Conservation (phyloP, 371 early-diverging fungal species). For the Saksenaea vasiformis region DNA sequence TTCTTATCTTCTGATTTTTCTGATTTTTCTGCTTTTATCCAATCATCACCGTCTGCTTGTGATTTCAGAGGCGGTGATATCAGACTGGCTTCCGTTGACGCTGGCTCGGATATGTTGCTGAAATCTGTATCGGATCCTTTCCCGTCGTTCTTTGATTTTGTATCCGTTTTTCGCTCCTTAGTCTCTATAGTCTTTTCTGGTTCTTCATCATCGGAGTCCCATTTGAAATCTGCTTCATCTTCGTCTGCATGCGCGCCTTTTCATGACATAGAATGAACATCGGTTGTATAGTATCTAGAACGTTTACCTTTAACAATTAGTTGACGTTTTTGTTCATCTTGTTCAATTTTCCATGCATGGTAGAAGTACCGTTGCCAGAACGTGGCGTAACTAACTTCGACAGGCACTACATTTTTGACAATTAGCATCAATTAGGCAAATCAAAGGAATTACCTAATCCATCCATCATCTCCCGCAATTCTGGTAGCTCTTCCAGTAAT, state of each 20-base stretch:
- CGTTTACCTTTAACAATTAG: conserved; percentile 40
- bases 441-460: conserved; percentile 25
- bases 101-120: conserved; percentile 25
- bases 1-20: background rate
- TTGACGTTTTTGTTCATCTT: conserved; percentile 49
- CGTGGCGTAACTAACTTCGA: conserved; percentile 42
- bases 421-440: background rate
- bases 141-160: background rate
- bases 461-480: conserved; percentile 48
- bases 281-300: background rate
- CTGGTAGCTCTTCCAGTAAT: conserved; percentile 35
- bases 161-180: background rate
- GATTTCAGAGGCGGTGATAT: conserved; percentile 25
- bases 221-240: conserved; percentile 47
- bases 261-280: background rate
- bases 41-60: conserved; percentile 23
- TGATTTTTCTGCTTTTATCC: conserved; percentile 17
- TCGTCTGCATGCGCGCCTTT: conserved; percentile 22
- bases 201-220: conserved; percentile 57
- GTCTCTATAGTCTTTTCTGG: background rate
- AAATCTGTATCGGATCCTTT: conserved; percentile 22
- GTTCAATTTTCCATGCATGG: conserved; percentile 45
- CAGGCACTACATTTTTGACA: conserved; percentile 33
- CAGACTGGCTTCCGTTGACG: conserved; percentile 25
- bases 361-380: conserved; percentile 57